These are phyloP conservation scores for Bothriochloa decipiens DNA, from an alignment of 176 grass and related monocot genomes.

Conservation along the genomic window DNA sequence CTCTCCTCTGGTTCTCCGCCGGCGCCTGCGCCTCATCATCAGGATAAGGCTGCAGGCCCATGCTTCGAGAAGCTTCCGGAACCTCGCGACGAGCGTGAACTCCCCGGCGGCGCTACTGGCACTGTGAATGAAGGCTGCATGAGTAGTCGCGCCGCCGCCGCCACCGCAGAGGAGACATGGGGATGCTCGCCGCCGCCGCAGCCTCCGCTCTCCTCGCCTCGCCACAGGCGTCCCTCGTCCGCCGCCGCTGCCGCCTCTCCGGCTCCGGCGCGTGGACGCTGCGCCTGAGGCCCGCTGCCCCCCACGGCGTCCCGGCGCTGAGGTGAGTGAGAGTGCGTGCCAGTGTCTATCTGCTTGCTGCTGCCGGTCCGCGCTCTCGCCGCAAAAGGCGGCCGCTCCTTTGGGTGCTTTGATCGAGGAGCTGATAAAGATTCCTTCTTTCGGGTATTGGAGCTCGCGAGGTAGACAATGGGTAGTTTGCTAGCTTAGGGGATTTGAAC, in stretches of 20 bases:
- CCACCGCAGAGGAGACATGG: constrained; percentile 45
- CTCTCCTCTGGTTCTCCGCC: neutral
- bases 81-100: neutral
- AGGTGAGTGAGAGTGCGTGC: constrained; percentile 43
- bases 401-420: neutral
- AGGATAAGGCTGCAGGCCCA: constrained; percentile 45
- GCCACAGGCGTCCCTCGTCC: neutral
- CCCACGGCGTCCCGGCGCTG: constrained; percentile 33
- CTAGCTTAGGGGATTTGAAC: neutral
- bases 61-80: constrained; percentile 44
- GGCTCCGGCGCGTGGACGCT: constrained; percentile 10
- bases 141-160: constrained; percentile 62
- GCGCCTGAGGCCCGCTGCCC: constrained; percentile 36
- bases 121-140: constrained; percentile 49
- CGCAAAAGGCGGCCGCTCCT: neutral
- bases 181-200: constrained; percentile 50
- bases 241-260: neutral
- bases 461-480: neutral
- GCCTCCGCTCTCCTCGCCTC: constrained; percentile 42
- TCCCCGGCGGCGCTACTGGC: neutral
- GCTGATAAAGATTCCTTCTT: neutral
- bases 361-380: neutral
- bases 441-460: neutral
- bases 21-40: constrained; percentile 20
- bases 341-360: neutral